A percentile compares a stretch with the other conserved stretches of the same genome.
Conservation (phyloP, 2,329 filamentous ascomycete species). For the Colletotrichum euphorbiae region DNA sequence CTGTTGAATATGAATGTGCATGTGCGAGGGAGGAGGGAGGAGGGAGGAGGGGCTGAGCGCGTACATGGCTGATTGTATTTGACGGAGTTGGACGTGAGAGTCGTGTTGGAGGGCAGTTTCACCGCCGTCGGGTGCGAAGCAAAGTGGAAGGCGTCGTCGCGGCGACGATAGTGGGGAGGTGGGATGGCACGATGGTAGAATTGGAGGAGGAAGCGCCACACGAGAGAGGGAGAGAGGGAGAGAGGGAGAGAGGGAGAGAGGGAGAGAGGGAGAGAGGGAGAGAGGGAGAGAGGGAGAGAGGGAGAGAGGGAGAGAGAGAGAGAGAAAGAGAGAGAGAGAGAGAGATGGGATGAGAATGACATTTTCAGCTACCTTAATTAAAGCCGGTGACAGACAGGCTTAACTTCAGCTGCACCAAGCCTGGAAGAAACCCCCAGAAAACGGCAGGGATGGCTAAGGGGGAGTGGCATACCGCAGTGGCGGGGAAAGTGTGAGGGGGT, state of each 20-base stretch:
- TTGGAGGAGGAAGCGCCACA: background rate
- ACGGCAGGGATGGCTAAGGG: conserved; percentile 19
- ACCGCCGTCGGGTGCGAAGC: too few relatives aligned
- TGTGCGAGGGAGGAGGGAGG: background rate
- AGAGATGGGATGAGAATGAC: conserved; percentile 29
- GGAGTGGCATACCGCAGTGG: too few relatives aligned
- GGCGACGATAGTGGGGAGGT: background rate
- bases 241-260: too few relatives aligned
- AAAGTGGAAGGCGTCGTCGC: background rate
- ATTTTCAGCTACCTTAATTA: background rate
- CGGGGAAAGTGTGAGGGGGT: too few relatives aligned
- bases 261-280: too few relatives aligned
- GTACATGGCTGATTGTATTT: background rate
- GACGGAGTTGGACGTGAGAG: background rate
- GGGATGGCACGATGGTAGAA: background rate
- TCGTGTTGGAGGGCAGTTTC: background rate
- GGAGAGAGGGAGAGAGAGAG: too few relatives aligned
- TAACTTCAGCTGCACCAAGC: conserved; percentile 23
- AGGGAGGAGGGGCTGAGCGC: background rate
- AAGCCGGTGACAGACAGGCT: conserved; percentile 30
- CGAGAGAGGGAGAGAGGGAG: too few relatives aligned
- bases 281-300: background rate
- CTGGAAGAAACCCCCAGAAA: conserved; percentile 29
- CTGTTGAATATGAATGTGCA: background rate
- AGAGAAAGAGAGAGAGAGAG: background rate